Evolutionary conservation across 305 asterid species (phyloP), one percentile per base, ranked within the genome.

Genomic region (Solanum hybrid): DNA sequence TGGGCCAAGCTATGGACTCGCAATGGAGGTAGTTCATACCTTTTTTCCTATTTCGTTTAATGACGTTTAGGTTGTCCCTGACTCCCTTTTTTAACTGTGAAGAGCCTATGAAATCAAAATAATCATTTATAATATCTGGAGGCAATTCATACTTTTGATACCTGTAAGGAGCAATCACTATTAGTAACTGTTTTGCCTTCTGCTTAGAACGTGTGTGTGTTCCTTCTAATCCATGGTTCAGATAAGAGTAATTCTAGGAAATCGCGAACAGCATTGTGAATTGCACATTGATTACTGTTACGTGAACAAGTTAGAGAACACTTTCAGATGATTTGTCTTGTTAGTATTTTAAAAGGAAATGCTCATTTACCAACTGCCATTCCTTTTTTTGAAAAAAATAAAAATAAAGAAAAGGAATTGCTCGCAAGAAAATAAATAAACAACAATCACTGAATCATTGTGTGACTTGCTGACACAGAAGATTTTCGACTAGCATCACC

Each of bases 1-100:
- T 91, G 98, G 98, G 91, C 97, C 99, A 88, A 97, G 96, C 89
- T 97, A 93, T 93, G 99, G 99, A 72, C 96, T 97, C 34, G 98
- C 99, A 66, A 97, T 97, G 99, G 99, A 97, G 99, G 99, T 97
- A 92, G 31, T 78, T 64, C 66, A 85, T 72, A 34, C 51, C 80
- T 37, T 19, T 11, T 66, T 90, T 26, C 17, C 71, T 22, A 24
- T 17, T 31, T 85, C 8, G 19, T 17, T 72, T 42, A 11, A n/a
- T 77, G 19, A 42, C 17, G 6, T 42, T 81, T 81, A 42, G 71
- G 86, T 2, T 60, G 72, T 69, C 75, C 75, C 87, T 45, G 35
- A 4, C 15, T 84, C 27, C 29, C 32, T 78, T 45, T 78, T 78
- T 36, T 78, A 37, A 78, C 60, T 78, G 32, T 37, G 24, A n/a